Base-by-base conservation (phyloP, 2,329 filamentous ascomycete species). In the Aspergillus spinulosporus region DNA sequence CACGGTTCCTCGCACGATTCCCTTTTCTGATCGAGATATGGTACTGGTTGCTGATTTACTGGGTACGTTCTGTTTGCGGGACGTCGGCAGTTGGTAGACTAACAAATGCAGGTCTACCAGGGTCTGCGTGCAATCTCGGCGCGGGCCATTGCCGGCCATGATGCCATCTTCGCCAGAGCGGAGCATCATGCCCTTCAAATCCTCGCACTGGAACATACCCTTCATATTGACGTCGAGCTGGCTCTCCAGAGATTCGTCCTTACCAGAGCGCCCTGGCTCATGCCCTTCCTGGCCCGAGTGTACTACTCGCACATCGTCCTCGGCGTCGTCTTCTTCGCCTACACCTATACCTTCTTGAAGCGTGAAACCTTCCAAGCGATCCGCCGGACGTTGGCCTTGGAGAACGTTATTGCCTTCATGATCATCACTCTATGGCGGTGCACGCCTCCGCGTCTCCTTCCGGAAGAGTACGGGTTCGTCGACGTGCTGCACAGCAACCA, bases 381-480 rank as follows among this genome's bases (percentile, higher is more conserved):
- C 15, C 74, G 79, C 32, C 78, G 80, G 26, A 77, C 78, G 0
- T 68, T 82, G 42, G 80, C 80, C n/a, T 59, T 76, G 3, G 72
- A 78, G 53, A 82, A 82, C 48, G 70, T 72, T 28, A 69, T 82
- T 49, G 77, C 79, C 5, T 82, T 82, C 47, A 64, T 76, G 46
- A 72, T 81, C 46, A 67, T 82, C 12, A 78, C 77, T 0, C 36
- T 73, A 2, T 82, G 78, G 73, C 75, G 78, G 14, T 80, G 78
- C 66, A 74, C 71, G 54, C 79, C 80, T 2, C 80, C 79, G 0
- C 74, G 79, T 2, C 66, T 82, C n/a, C 71, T 82, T 0, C 79
- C 80, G 12, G 57, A 61, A 26, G 65, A 68, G 8, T 64, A 60
- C 29, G 79, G 79, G 21, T 82, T 78, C 62, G 59, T 78, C 56